phyloP scores from a whole-genome alignment of 176 grass and related monocot genomes.

The Puccinellia tenuiflora region DNA sequence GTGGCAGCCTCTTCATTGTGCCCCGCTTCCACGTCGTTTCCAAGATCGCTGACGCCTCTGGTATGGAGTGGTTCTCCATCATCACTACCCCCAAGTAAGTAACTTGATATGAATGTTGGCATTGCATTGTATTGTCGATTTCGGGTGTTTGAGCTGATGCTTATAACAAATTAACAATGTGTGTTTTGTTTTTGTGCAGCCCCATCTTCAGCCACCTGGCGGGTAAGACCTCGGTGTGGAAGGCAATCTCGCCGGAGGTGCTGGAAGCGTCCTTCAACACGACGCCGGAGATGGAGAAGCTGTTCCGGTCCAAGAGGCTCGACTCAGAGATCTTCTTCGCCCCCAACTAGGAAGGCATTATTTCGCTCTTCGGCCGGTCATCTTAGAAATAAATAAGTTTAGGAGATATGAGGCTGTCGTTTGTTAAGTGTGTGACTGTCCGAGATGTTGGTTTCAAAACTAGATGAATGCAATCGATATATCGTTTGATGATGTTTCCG shows the following conservation, averaged over 20 bases:
- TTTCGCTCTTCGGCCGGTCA: neutral
- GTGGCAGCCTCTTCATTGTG: slow-evolving; percentile 71
- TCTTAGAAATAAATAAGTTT: neutral
- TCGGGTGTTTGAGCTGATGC: too few species aligned
- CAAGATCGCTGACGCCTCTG: slow-evolving; percentile 70
- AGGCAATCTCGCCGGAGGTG: slow-evolving; percentile 71
- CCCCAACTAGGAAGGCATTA: slow-evolving; percentile 13
- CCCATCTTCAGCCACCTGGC: slow-evolving; percentile 77
- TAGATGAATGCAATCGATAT: neutral
- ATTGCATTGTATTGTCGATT: neutral
- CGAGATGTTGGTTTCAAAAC: neutral
- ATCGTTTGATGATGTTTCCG: neutral
- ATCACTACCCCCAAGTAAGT: slow-evolving; percentile 85
- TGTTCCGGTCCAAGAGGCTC: slow-evolving; percentile 71
- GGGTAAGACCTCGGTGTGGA: slow-evolving; percentile 82
- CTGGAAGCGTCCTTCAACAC: slow-evolving; percentile 59
- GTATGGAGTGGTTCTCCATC: slow-evolving; percentile 95
- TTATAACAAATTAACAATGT: too few species aligned
- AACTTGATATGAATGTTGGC: too few species aligned
- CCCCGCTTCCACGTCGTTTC: slow-evolving; percentile 84
- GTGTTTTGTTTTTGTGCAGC: slow-evolving; percentile 25
- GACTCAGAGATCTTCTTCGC: slow-evolving; percentile 90
- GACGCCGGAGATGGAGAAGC: slow-evolving; percentile 68
- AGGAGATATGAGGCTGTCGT: neutral
- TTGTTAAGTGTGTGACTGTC: neutral